Conservation (phyloP, 805 yeast genomes). For the Yamadazyma insecticola region DNA sequence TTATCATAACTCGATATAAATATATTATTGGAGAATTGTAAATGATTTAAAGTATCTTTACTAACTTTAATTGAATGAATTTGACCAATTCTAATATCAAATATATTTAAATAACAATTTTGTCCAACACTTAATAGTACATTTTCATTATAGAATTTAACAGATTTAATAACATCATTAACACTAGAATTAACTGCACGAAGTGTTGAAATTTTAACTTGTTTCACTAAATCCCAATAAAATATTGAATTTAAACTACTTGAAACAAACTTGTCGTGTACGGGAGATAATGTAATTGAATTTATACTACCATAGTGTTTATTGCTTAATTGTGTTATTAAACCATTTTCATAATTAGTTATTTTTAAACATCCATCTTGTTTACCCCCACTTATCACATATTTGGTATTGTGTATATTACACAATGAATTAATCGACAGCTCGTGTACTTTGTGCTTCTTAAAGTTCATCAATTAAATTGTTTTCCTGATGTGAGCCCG, state of each 20-base stretch:
- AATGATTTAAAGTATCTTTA: slow-evolving; percentile 19
- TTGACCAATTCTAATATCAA: slow-evolving; percentile 16
- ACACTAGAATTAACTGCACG: slow-evolving; percentile 3
- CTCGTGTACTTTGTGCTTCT: too few species aligned
- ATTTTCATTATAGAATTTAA: slow-evolving; percentile 15
- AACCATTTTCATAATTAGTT: slow-evolving; percentile 1
- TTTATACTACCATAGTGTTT: not conserved
- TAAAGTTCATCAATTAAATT: too few species aligned
- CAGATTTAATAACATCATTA: slow-evolving; percentile 16
- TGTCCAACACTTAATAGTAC: slow-evolving; percentile 22
- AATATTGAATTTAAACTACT: slow-evolving; percentile 14
- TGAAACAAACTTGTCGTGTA: slow-evolving; percentile 8
- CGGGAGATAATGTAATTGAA: slow-evolving; percentile 1
- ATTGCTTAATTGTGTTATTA: not conserved
- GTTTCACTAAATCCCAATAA: slow-evolving; percentile 15
- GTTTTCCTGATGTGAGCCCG: too few species aligned
- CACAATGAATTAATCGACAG: slow-evolving; percentile 1
- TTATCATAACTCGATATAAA: slow-evolving; percentile 21
- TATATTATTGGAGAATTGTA: slow-evolving; percentile 11
- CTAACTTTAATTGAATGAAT: slow-evolving; percentile 15
- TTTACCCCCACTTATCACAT: slow-evolving; percentile 3
- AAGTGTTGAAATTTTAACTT: slow-evolving; percentile 3
- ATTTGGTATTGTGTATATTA: slow-evolving; percentile 1
- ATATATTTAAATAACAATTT: slow-evolving; percentile 17
- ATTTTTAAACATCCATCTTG: too few species aligned